Evolutionary conservation across 441 rosid genomes (phyloP).

Genomic region (Euphorbia celastroides): DNA sequence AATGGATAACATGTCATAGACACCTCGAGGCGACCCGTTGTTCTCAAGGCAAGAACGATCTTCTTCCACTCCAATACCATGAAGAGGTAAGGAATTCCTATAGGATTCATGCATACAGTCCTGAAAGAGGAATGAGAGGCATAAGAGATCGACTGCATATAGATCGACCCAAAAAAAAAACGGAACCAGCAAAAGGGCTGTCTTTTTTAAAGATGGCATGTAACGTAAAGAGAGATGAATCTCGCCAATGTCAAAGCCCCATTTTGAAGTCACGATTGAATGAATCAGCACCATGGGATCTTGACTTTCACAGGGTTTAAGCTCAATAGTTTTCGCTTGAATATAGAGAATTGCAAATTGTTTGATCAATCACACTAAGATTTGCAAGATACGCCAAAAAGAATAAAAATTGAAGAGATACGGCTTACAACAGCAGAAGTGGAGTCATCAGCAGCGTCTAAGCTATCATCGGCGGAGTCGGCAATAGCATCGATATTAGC

Average conservation of each 20-base stretch:
- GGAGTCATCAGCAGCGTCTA: slow-evolving; percentile 15
- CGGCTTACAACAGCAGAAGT: slow-evolving; percentile 12
- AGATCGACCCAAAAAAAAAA: neutral
- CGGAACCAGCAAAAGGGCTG: neutral
- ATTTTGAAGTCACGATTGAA: too few relatives aligned
- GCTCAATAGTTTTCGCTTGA: too few relatives aligned
- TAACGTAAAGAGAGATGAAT: neutral
- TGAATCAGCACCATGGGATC: too few relatives aligned
- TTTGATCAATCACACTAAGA: too few relatives aligned
- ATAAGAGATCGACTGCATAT: neutral
- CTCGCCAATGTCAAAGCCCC: neutral
- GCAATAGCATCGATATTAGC: slow-evolving; percentile 34
- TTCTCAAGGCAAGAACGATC: slow-evolving; percentile 60
- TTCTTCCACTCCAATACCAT: slow-evolving; percentile 56
- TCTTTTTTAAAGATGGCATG: neutral
- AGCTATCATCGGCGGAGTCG: slow-evolving; percentile 19
- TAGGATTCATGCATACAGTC: slow-evolving; percentile 76
- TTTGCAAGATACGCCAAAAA: too few relatives aligned
- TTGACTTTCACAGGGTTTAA: too few relatives aligned
- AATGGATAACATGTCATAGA: slow-evolving; percentile 46
- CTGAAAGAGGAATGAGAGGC: slow-evolving; percentile 22
- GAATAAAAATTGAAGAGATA: neutral
- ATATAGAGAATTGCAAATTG: too few relatives aligned
- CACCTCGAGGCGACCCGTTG: slow-evolving; percentile 35
- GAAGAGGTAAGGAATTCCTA: slow-evolving; percentile 56